These are phyloP conservation scores for Lanmaoa pseudosensibilis DNA, from an alignment of 768 basidiomycete genomes.

Conservation along the genomic window DNA sequence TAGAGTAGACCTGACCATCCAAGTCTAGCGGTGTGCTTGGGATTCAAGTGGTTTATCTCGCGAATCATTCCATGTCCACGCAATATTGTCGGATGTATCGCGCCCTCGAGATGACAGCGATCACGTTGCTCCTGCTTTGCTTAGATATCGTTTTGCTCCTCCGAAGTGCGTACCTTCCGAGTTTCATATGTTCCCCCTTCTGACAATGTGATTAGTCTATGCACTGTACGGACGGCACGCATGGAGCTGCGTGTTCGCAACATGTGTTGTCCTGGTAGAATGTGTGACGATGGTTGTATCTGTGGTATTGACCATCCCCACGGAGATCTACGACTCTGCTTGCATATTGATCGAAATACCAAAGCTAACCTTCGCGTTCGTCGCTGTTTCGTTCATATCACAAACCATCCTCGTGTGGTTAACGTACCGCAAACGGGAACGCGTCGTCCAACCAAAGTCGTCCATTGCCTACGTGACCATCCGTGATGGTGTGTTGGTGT, in stretches of 20 bases:
- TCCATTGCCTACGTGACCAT: conserved; percentile 21
- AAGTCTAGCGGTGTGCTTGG: conserved; percentile 6
- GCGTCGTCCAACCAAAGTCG: background rate
- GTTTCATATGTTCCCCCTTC: background rate
- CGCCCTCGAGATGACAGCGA: conserved; percentile 10
- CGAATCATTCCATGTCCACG: background rate
- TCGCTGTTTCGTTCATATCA: conserved; percentile 8
- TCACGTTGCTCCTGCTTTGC: conserved; percentile 12
- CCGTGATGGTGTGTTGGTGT: conserved; percentile 23
- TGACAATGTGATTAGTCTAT: conserved; percentile 15
- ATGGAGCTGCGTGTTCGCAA: background rate
- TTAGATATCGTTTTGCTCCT: conserved; percentile 23
- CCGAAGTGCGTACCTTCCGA: conserved; percentile 17
- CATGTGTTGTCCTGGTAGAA: conserved; percentile 13
- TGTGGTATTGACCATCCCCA: conserved; percentile 1
- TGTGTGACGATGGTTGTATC: background rate
- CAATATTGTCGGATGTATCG: conserved; percentile 14
- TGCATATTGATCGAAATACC: conserved; percentile 10
- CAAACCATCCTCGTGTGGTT: conserved; percentile 22
- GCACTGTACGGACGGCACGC: conserved; percentile 14
- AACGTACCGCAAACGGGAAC: conserved; percentile 14
- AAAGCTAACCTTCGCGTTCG: conserved; percentile 3
- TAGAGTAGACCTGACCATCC: background rate
- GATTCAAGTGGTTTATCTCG: conserved; percentile 6
- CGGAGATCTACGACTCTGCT: conserved; percentile 10